Evolutionary conservation across 2,329 filamentous ascomycete species (phyloP).

Genomic region (Arthrobotrys conoides): DNA sequence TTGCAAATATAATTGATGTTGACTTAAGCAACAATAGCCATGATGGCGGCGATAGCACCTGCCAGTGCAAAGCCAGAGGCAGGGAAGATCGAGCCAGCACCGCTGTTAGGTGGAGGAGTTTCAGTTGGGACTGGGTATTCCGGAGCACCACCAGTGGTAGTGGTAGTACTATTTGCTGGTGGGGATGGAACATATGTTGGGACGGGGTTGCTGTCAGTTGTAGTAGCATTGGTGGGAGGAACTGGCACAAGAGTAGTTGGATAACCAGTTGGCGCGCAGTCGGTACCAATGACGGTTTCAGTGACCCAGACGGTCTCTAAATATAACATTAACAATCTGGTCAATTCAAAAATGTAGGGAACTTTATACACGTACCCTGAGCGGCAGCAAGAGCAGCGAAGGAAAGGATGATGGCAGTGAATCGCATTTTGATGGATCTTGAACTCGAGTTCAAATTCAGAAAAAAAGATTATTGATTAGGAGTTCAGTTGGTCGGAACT

Average conservation of each 20-base stretch:
- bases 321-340: slow-evolving; percentile 4
- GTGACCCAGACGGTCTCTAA: slow-evolving; percentile 59
- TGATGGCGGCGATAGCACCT: slow-evolving; percentile 46
- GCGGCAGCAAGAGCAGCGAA: slow-evolving; percentile 44
- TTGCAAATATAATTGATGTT: background rate
- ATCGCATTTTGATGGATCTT: slow-evolving; percentile 55
- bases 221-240: slow-evolving; percentile 37
- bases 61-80: slow-evolving; percentile 53
- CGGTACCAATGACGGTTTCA: slow-evolving; percentile 53
- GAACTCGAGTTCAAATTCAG: background rate
- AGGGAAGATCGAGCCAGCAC: slow-evolving; percentile 39
- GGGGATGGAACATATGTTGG: slow-evolving; percentile 27
- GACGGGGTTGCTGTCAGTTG: slow-evolving; percentile 9
- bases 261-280: slow-evolving; percentile 40
- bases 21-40: slow-evolving; percentile 47
- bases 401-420: slow-evolving; percentile 45
- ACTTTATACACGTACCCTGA: slow-evolving; percentile 35
- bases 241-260: slow-evolving; percentile 30
- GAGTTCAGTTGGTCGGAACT: background rate
- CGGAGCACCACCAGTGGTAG: slow-evolving; percentile 40
- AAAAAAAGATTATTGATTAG: background rate
- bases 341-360: background rate
- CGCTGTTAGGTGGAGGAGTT: slow-evolving; percentile 25
- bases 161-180: slow-evolving; percentile 4
- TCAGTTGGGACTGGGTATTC: slow-evolving; percentile 42